Evolutionary conservation across 768 basidiomycete species (phyloP), one percentile per base, ranked within the genome.

Genomic region (Austroboletus eburneus): DNA sequence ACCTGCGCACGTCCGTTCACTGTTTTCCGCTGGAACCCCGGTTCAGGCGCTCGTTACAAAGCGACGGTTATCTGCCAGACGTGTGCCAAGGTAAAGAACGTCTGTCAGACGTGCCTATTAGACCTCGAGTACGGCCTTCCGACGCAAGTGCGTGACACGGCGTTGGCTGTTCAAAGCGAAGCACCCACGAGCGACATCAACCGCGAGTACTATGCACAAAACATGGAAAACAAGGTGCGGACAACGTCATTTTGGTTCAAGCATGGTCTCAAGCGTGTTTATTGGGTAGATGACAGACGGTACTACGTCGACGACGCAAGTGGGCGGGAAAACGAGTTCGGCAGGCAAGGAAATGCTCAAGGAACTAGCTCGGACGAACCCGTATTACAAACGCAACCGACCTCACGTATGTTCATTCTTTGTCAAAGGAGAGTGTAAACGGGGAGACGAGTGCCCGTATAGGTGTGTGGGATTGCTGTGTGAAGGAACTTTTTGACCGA

Each of bases 21-120:
- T 39, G 87, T 97, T 57, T 99, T 99, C 71, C 87, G 92, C 33
- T 99, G 96, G 96, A 95, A 97, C 61, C 94, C 96, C 2, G 96
- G 96, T 37, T 72, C 83, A 3, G 95, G 93, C 34, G 86, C 84
- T 65, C 84, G 95, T 23, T 97, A 80, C 81, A 98, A 98, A 75
- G 88, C 91, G 49, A 99, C 96, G 10, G 92, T 96, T 50, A 83
- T 97, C 50, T 96, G 93, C 69, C 94, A 95, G 67, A 95, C 94
- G 4, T 97, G 95, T 58, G 89, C 94, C 40, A 97, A 97, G 71
- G 82, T 91, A 56, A 90, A 90, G 73, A 93, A 93, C 61, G 85
- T 96, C 44, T 99, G 96, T 73, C 96, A 98, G 71, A 97, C 94
- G 2, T 99, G 96, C 66, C 74, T 99, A 23, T 74, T 99, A 35